phyloP scores from a whole-genome alignment of 2,329 filamentous ascomycete species.

The Emericellopsis atlantica region DNA sequence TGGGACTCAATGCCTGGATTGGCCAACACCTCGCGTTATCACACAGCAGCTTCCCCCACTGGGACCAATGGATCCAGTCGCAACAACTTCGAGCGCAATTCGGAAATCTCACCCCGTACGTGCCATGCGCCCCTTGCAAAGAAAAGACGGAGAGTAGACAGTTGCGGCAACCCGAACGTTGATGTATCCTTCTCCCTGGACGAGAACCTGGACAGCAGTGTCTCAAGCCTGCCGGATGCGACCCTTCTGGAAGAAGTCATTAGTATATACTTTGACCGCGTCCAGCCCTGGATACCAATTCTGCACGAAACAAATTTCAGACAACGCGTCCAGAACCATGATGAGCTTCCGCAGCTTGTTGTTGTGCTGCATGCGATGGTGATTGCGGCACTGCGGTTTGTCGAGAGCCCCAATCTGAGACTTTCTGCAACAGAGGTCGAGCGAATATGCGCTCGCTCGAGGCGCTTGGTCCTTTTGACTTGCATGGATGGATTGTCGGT shows the following conservation, averaged over 20 bases:
- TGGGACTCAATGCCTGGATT: neutral
- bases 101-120: no score
- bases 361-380: conserved; percentile 23
- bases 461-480: conserved; percentile 13
- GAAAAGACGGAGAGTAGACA: conserved; percentile 8
- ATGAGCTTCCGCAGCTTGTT: conserved; percentile 12
- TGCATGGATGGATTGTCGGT: conserved; percentile 20
- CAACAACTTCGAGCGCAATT: no score
- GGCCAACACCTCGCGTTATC: no score
- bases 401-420: conserved; percentile 4
- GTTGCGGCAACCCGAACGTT: conserved; percentile 10
- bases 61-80: no score
- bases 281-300: conserved; percentile 28
- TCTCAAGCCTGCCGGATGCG: conserved; percentile 9
- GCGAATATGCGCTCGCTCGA: conserved; percentile 1
- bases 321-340: conserved; percentile 10
- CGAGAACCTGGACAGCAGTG: conserved; percentile 11
- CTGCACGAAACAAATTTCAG: conserved; percentile 18
- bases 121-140: neutral
- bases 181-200: conserved; percentile 6
- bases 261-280: conserved; percentile 18
- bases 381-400: conserved; percentile 12
- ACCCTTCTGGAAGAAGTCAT: conserved; percentile 8
- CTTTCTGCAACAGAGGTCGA: neutral
- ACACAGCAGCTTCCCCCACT: neutral